Conservation (phyloP, 2,329 filamentous ascomycete species). For the Monilinia laxa region DNA sequence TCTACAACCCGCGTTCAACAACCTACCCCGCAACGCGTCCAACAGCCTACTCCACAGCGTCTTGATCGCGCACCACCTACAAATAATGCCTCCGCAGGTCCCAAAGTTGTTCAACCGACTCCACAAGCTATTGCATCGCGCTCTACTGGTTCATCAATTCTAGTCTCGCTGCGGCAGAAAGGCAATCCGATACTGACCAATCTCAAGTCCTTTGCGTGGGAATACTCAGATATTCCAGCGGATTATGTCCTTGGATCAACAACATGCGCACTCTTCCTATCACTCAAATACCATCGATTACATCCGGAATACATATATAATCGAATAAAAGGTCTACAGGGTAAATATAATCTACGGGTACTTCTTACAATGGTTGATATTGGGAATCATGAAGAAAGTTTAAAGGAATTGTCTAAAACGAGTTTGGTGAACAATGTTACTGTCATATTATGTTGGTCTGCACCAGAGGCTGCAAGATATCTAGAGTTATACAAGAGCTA, state of each 20-base stretch:
- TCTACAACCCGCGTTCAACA: constrained; percentile 35
- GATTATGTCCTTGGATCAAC: constrained; percentile 88
- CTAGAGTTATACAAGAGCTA: constrained; percentile 93
- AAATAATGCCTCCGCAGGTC: constrained; percentile 37
- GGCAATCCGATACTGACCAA: constrained; percentile 89
- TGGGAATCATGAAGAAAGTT: constrained; percentile 82
- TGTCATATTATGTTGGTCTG: constrained; percentile 89
- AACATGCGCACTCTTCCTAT: constrained; percentile 89
- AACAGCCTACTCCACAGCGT: constrained; percentile 54
- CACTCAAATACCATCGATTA: constrained; percentile 93
- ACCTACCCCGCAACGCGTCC: constrained; percentile 44
- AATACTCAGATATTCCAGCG: constrained; percentile 94
- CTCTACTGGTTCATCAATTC: constrained; percentile 69
- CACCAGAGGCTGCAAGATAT: constrained; percentile 89
- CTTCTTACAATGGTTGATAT: constrained; percentile 93
- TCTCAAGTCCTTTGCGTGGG: constrained; percentile 83
- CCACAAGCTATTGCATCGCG: constrained; percentile 76
- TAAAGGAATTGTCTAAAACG: constrained; percentile 90
- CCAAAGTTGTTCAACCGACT: constrained; percentile 78
- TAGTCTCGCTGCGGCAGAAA: constrained; percentile 89
- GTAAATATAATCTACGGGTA: constrained; percentile 83
- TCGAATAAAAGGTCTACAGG: constrained; percentile 79
- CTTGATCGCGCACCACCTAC: constrained; percentile 52
- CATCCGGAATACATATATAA: constrained; percentile 98
- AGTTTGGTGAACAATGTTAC: constrained; percentile 91